A percentile compares a stretch with the other conserved stretches of the same genome.
Conservation (phyloP, 2,329 filamentous ascomycete genomes). For the Mycocentrospora acerina region DNA sequence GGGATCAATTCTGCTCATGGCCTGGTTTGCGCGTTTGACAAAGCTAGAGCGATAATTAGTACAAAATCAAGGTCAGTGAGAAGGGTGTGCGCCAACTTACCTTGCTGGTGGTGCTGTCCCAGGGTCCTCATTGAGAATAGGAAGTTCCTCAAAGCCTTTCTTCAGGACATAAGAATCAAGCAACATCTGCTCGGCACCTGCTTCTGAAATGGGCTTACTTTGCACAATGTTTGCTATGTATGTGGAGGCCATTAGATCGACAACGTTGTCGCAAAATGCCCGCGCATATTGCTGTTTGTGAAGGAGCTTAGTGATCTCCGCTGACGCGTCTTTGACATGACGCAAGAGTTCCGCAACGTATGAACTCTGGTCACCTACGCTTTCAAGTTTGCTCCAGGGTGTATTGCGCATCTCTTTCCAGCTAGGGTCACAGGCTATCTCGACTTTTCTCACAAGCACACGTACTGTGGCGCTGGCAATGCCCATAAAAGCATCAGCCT, state of each 20-base stretch:
- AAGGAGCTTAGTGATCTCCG: constrained; percentile 74
- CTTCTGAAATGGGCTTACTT: constrained; percentile 88
- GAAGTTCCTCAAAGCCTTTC: constrained; percentile 72
- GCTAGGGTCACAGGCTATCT: constrained; percentile 76
- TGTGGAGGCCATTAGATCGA: constrained; percentile 77
- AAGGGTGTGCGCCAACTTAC: constrained; percentile 28
- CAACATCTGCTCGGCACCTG: constrained; percentile 96
- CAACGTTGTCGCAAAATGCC: constrained; percentile 93
- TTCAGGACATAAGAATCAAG: constrained; percentile 91
- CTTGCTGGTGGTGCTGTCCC: constrained; percentile 59
- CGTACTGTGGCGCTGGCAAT: constrained; percentile 87
- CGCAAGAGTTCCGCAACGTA: constrained; percentile 83
- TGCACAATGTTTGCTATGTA: constrained; percentile 85
- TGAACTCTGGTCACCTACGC: constrained; percentile 87
- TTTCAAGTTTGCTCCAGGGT: constrained; percentile 91
- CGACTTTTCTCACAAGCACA: constrained; percentile 79
- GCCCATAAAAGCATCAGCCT: constrained; percentile 92
- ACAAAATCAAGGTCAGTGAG: not conserved
- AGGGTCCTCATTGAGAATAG: constrained; percentile 60
- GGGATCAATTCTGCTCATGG: constrained; percentile 84
- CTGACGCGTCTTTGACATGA: constrained; percentile 69
- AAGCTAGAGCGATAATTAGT: constrained; percentile 58
- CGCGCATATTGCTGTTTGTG: constrained; percentile 92
- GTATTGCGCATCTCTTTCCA: constrained; percentile 99
- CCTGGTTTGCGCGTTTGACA: constrained; percentile 80